Evolutionary conservation across 306 rosid species (phyloP), one percentile per base, ranked within the genome.

Genomic region (Cyamopsis tetragonoloba): DNA sequence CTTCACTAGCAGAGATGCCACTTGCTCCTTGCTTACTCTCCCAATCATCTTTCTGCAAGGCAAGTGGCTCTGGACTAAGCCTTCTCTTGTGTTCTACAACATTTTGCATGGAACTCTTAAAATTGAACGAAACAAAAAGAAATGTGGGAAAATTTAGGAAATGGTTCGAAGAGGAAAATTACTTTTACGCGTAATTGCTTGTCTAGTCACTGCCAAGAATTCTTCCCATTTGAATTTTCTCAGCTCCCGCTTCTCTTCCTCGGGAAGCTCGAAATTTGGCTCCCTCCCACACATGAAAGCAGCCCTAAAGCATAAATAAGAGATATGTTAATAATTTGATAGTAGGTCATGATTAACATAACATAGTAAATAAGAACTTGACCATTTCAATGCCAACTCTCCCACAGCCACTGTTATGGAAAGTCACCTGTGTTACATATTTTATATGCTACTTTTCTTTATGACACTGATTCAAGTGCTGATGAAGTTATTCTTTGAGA

Each of bases 201-300:
- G 87, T 34, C 98, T 83, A 39, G 96, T 92, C 81, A 87, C 68
- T 3, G 83, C 89, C 80, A 92, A 73, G 86, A 92, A 92, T 15
- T 89, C 98, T 1, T 87, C 96, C 98, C 98, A 92, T 77, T 86
- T 81, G 81, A 84, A 84, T 71, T 80, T 74, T 12, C 80, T 75
- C 15, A 92, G 84, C 39, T 92, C 96, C 46, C 71, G 66, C 83
- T 87, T 87, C 77, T 87, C 98, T 65, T 76, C 88, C 57, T 85
- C 87, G 0, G 89, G 65, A 51, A 92, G 93, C 82, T 92, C 96
- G 0, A 84, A 89, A 77, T 92, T 92, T 0, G 98, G 98, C 49
- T 92, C 98, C 79, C 98, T 83, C 47, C 96, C 95, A 14, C 98
- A 92, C 89, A 92, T 90, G 84, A 82, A 92, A 71, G 98, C 98